Evolutionary conservation across 352 stramenopile genomes (phyloP), one percentile per base, ranked within the genome.

Genomic region (Halophytophthora polymorphica): DNA sequence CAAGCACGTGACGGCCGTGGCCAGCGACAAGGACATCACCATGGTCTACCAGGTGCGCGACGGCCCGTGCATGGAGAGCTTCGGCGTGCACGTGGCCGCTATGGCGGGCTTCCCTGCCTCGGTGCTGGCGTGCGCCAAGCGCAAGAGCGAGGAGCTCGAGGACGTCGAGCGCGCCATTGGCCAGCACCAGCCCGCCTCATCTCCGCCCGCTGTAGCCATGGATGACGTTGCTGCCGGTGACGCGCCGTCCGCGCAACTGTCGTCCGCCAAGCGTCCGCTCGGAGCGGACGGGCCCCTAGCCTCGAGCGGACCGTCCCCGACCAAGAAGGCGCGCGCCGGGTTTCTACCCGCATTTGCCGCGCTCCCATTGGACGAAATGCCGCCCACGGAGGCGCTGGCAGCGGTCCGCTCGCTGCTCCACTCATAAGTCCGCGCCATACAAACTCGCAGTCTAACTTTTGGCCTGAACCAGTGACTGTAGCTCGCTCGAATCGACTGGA

Each of bases 71-170:
- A 86, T 98, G 58, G 88, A 99, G 70, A 98, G 88, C 56, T 99
- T 99, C 71, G 97, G 97, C 44, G 98, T 99, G 47, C 95, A 99
- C 68, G 97, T 99, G 15, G 97, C 97, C 8, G 84, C 97, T 52
- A 97, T 99, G 84, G 96, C 96, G 13, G 86, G 95, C 45, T 98
- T 99, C 54, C 97, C 97, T 4, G 15, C 49, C 5, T 69, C 73
- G 2, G 95, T 99, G 21, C 94, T 99, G 50, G 69, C 73, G 28
- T 91, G 93, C 63, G 96, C 97, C 49, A 96, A 95, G 57, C 74
- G 77, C 34, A 98, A 98, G 74, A 97, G 95, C 23, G 74, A 80
- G 6, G 88, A 98, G 58, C 83, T 99, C n/a, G 96, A 99, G 73
- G 65, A 65, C 17, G 80, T 90, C 36, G 73, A 87, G 57, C 64